These are phyloP conservation scores for Auriculariales sp. DNA, from an alignment of 768 basidiomycete genomes.

Conservation along the genomic window DNA sequence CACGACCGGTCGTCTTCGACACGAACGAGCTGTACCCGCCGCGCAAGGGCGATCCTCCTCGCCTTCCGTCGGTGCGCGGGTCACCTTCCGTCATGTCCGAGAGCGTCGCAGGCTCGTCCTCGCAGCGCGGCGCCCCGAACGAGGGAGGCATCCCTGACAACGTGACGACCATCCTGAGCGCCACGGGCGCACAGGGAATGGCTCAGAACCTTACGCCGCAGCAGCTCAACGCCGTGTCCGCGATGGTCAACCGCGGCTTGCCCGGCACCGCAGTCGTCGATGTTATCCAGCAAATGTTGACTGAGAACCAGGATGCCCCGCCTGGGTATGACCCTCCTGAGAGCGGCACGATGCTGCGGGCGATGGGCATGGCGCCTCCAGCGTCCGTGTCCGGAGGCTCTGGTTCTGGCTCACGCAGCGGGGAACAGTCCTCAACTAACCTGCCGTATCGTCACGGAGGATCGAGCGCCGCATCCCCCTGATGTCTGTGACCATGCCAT, in stretches of 20 bases:
- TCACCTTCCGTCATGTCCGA: background rate
- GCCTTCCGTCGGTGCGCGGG: background rate
- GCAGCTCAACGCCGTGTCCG: background rate
- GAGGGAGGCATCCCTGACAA: background rate
- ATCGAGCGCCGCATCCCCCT: no score
- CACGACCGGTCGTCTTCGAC: background rate
- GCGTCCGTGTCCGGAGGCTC: no score
- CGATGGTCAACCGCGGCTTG: background rate
- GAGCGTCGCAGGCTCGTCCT: background rate
- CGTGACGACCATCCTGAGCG: background rate
- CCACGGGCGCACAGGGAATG: background rate
- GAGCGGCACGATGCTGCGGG: no score
- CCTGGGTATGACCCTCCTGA: no score
- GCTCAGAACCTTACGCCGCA: background rate
- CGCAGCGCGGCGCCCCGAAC: background rate
- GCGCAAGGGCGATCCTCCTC: background rate
- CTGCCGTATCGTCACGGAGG: no score
- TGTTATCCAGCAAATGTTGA: background rate
- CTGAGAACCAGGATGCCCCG: no score
- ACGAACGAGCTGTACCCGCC: background rate
- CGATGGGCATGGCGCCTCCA: no score
- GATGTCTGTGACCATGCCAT: no score
- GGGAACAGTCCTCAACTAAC: no score
- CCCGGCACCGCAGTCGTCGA: background rate
- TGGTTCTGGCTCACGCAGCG: no score